Conservation (phyloP, 805 yeast genomes). For the Jamesozyma spencerorum region DNA sequence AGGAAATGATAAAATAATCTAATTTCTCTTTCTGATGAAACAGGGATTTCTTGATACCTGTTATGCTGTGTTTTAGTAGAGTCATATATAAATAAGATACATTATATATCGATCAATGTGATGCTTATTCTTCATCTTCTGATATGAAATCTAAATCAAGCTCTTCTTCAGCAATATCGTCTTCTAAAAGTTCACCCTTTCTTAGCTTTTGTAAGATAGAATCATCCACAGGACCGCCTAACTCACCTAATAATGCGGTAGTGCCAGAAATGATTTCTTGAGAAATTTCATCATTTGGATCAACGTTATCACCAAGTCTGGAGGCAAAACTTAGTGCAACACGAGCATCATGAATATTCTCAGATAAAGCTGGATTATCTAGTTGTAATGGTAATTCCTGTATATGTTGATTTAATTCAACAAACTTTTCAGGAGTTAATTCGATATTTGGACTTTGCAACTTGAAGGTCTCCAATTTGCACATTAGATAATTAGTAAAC, state of each 20-base stretch:
- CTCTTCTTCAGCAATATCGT: slow-evolving; percentile 23
- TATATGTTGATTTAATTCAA: slow-evolving; percentile 28
- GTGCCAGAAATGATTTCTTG: slow-evolving; percentile 52
- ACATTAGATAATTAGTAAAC: slow-evolving; percentile 50
- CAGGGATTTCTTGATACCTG: no score
- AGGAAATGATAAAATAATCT: no score
- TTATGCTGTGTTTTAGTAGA: no score
- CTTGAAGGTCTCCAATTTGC: slow-evolving; percentile 29
- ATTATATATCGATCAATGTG: no score
- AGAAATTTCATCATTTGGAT: slow-evolving; percentile 39
- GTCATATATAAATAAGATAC: no score
- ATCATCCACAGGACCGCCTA: slow-evolving; percentile 56
- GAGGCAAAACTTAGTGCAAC: slow-evolving; percentile 34
- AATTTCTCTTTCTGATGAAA: no score
- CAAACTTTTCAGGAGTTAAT: slow-evolving; percentile 23
- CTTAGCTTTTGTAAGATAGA: slow-evolving; percentile 22
- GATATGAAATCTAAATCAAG: slow-evolving; percentile 13
- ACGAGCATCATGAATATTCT: slow-evolving; percentile 28
- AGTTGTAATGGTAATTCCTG: slow-evolving; percentile 33
- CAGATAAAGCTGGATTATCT: slow-evolving; percentile 27
- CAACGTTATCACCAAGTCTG: slow-evolving; percentile 36
- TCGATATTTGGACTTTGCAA: slow-evolving; percentile 12
- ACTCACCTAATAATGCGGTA: slow-evolving; percentile 37
- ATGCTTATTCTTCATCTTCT: slow-evolving; percentile 5
- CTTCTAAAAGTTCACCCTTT: slow-evolving; percentile 34